Base-by-base conservation (phyloP, 768 basidiomycete species). In the Collybia mongolica region DNA sequence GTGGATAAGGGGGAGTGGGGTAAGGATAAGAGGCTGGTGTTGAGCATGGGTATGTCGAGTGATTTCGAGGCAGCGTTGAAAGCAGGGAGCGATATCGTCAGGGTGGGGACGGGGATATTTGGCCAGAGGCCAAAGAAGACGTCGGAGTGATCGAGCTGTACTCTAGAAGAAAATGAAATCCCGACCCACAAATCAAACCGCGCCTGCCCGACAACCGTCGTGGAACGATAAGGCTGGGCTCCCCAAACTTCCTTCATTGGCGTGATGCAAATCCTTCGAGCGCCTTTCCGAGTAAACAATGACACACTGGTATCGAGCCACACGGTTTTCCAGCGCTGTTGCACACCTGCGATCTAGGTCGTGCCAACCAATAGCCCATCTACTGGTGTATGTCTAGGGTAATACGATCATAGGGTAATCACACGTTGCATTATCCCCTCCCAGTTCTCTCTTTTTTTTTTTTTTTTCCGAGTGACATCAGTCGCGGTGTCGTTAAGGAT, bases 41-140 rank as follows among this genome's bases (percentile, higher is more conserved):
- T 93, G 64, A 93, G 90, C 51, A 98, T 97, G 94, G 96, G 96
- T 6, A 98, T 98, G 96, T 95, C 93, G 44, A 87, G 85, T 54
- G 96, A 98, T 61, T 98, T 93, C 60, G 90, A 88, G 64, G 81
- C 84, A 23, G 97, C 96, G 3, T 67, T 98, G 43, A 79, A 74
- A 64, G 82, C 84, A 11, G 96, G 94, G 1, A 89, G 91, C 58
- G 85, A 91, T 60, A 82, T 93, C 40, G 94, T 98, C 0, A 70
- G 97, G 41, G 93, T 98, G 5, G 96, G 96, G 2, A 93, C 91
- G 2, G 83, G 86, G 15, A 93, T 98, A 38, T 96, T 96, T 62
- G 94, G 94, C 0, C 69, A 77, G 48, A 72, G 94, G 52, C 72
- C 74, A 32, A 78, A 76, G 67, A 90, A 85, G 65, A 32, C 55